Base-by-base conservation (phyloP, 768 basidiomycete genomes). In the Lactarius tabidus region DNA sequence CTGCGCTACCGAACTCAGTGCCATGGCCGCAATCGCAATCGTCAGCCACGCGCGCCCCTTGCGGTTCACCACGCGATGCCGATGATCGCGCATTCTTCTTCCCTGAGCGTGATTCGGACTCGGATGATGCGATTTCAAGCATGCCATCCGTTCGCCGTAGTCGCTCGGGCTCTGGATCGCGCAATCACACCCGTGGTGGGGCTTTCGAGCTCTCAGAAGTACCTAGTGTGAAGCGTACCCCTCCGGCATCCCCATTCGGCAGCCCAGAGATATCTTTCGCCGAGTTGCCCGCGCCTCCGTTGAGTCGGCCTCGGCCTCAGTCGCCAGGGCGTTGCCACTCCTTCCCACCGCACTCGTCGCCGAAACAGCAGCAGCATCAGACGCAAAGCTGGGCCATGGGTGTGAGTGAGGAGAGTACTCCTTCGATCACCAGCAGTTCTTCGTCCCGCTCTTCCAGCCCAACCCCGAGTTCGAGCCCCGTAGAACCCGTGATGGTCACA, bases 1-100 rank as follows among this genome's bases (percentile, higher is more conserved):
- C 79, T 66, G n/a, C 63, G 15, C 28, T 57, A 36, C 70, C 77
- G 54, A 76, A 74, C 60, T 75, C 77, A n/a, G 76, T 81, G 12
- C 79, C 81, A 3, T 81, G 79, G 81, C 72, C 74, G 6, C 52
- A 62, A 0, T 33, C 74, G 6, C 52, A 62, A 0, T 33, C 67
- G 26, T 23, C 54, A 14, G 36, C 35, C 23, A 9, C 48, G 15
- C 52, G 51, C n/a, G 23, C 26, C 15, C 14, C 63, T 33, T 48
- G 33, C 28, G 64, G 57, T 41, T 61, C 66, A n/a, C 62, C 62
- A 3, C 64, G 60, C 57, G 62, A 62, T 20, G 31, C 2, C 7
- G 6, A 38, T 31, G 56, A 59, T 29, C 12, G 7, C 17, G 17
- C 26, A 5, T 56, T 53, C 20, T 60, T 41, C 43, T 63, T 69